Percentiles rank a stretch among this genome's conserved stretches.
These are phyloP conservation scores for Amanita rubescens DNA, from an alignment of 768 basidiomycete species.

Conservation along the genomic window DNA sequence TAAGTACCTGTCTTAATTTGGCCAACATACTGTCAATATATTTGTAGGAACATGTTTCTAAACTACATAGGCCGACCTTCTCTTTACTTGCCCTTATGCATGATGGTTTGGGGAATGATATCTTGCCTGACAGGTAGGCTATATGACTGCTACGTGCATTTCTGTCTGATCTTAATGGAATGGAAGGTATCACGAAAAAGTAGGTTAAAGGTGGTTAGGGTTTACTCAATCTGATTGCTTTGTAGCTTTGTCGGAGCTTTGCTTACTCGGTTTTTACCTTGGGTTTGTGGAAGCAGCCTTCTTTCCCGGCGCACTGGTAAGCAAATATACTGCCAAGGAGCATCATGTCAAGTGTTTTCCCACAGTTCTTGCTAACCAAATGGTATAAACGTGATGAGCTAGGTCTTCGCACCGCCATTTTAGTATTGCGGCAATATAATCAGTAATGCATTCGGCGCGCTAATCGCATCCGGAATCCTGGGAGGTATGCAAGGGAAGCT, in stretches of 20 bases:
- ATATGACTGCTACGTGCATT: neutral
- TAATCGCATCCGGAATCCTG: conserved; percentile 77
- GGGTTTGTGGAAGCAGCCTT: conserved; percentile 67
- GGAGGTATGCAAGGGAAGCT: conserved; percentile 65
- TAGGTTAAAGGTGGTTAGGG: conserved; percentile 12
- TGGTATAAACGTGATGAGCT: conserved; percentile 79
- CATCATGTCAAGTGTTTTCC: neutral
- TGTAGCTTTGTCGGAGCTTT: conserved; percentile 61
- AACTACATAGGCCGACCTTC: conserved; percentile 65
- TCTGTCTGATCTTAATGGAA: neutral
- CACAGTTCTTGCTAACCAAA: conserved; percentile 54
- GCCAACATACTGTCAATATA: neutral
- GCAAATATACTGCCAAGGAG: neutral
- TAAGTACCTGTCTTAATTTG: conserved; percentile 25
- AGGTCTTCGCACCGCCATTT: conserved; percentile 62
- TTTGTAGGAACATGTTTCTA: conserved; percentile 64
- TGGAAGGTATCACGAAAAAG: conserved; percentile 33
- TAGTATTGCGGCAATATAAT: conserved; percentile 74
- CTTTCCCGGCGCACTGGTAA: conserved; percentile 53
- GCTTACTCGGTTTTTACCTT: conserved; percentile 69
- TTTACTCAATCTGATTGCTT: conserved; percentile 10
- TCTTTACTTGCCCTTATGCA: conserved; percentile 57
- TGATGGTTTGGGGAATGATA: conserved; percentile 66
- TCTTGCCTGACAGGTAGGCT: conserved; percentile 45
- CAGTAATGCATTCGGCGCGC: conserved; percentile 79